Evolutionary conservation across 345 rosid genomes (phyloP), one percentile per base, ranked within the genome.

Genomic region (Hevea brasiliensis): DNA sequence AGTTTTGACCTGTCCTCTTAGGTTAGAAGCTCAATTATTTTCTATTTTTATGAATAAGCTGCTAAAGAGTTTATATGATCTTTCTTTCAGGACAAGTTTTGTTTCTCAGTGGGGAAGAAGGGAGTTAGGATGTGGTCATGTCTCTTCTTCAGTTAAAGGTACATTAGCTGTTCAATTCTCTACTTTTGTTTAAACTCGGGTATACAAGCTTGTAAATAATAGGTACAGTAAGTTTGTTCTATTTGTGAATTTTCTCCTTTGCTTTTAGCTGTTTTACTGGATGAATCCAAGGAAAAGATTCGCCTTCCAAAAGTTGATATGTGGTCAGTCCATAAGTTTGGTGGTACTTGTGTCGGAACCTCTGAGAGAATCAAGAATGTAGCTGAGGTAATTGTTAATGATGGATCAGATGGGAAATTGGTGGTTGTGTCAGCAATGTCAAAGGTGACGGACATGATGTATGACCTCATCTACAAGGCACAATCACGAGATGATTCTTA

Each of bases 381-480:
- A 3, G 93, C 96, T 0, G 91, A 90, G 63, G 82, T 93, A 53
- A 84, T 95, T 18, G 70, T 85, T 48, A 85, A 78, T 21, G 98
- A 95, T 82, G 80, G 74, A 58, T 79, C 91, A 0, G 93, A 93
- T 61, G 86, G 88, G 85, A 93, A 93, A 78, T 85, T 96, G 78
- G 88, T 87, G 53, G 91, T 96, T 68, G 99, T 96, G 45, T 96
- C 96, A 3, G 98, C 99, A 7, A 89, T 96, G 99, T 91, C 99
- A 3, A 93, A 93, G 82, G 99, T 96, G 73, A 96, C 99, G 0
- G 99, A 96, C 81, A 91, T 96, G 98, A 93, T 96, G 95, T 96
- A 91, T 75, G 96, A 91, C 74, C 91, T 96, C 72, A 83, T 96
- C 40, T 37, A 79, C 81, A 91, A 85, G 89, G 99, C 99, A 53